Evolutionary conservation across 2,329 filamentous ascomycete genomes (phyloP).

Genomic region (Colletotrichum echinochloae): DNA sequence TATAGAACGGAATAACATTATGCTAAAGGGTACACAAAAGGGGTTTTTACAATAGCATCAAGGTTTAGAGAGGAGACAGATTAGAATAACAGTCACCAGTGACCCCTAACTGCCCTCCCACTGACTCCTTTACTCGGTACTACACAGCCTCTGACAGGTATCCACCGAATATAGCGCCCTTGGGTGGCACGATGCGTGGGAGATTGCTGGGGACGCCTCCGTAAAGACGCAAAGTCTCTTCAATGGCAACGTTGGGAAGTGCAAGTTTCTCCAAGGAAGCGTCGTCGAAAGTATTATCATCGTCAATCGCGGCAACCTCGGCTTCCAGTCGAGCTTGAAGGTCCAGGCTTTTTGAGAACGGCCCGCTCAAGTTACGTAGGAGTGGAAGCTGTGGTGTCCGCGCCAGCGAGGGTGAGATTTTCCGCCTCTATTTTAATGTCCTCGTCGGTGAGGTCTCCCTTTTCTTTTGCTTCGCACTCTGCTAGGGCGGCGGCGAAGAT

Average conservation of each 20-base stretch:
- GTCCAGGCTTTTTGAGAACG: slow-evolving; percentile 48
- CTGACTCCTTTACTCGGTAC: too few relatives aligned
- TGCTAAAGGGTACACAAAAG: too few relatives aligned
- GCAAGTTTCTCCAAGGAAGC: slow-evolving; percentile 51
- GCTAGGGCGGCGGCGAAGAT: slow-evolving; percentile 19
- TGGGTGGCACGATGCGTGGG: slow-evolving; percentile 54
- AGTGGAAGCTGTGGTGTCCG: slow-evolving; percentile 63
- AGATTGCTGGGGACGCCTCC: slow-evolving; percentile 53
- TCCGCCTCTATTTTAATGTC: slow-evolving; percentile 56
- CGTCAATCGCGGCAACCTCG: slow-evolving; percentile 46
- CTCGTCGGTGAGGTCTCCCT: slow-evolving; percentile 16
- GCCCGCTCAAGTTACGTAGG: slow-evolving; percentile 62
- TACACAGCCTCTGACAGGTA: too few relatives aligned
- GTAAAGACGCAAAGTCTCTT: slow-evolving; percentile 60
- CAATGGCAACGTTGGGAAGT: slow-evolving; percentile 56
- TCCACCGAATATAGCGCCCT: slow-evolving; percentile 53
- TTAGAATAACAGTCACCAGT: too few relatives aligned
- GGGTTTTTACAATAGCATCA: too few relatives aligned
- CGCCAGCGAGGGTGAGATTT: slow-evolving; percentile 62
- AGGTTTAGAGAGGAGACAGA: too few relatives aligned
- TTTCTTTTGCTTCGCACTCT: slow-evolving; percentile 17
- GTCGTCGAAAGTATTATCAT: slow-evolving; percentile 45
- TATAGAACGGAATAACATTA: too few relatives aligned
- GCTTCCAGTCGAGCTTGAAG: slow-evolving; percentile 49
- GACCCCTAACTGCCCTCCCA: too few relatives aligned